These are phyloP conservation scores for Sindora glabra DNA, from an alignment of 306 rosid genomes.

Conservation along the genomic window DNA sequence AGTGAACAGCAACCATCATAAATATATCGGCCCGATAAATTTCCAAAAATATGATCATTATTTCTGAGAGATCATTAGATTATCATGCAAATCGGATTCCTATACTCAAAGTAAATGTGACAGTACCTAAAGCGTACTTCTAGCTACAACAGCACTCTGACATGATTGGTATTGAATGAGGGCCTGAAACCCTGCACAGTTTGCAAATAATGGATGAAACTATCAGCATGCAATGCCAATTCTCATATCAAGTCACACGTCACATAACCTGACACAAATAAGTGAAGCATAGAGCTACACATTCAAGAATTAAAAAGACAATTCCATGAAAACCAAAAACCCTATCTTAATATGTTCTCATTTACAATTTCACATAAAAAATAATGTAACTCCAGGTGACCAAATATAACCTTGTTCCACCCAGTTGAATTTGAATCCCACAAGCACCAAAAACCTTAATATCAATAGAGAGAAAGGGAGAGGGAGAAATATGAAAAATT, in stretches of 20 bases:
- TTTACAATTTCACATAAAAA: too few species aligned
- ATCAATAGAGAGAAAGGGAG: constrained; percentile 35
- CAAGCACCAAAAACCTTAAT: constrained; percentile 8
- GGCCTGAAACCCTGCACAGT: constrained; percentile 85
- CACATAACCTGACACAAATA: neutral
- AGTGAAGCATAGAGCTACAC: neutral
- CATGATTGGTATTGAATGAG: constrained; percentile 83
- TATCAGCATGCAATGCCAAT: neutral
- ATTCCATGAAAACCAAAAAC: constrained; percentile 4
- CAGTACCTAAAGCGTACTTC: constrained; percentile 85
- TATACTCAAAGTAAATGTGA: constrained; percentile 2
- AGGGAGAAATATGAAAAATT: constrained; percentile 65
- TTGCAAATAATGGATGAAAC: constrained; percentile 29
- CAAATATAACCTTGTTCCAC: too few species aligned
- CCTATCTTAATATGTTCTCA: constrained; percentile 1
- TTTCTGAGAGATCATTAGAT: constrained; percentile 11
- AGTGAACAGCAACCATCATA: constrained; percentile 97
- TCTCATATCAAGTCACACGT: neutral
- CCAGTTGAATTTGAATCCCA: constrained; percentile 10
- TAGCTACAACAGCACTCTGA: constrained; percentile 79
- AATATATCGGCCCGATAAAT: constrained; percentile 83
- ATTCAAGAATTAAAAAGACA: neutral
- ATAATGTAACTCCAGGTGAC: constrained; percentile 7
- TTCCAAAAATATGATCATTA: constrained; percentile 10
- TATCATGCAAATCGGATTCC: constrained; percentile 4